Conservation (phyloP, 2,329 filamentous ascomycete species). For the Ceratocystiopsis minuta region DNA sequence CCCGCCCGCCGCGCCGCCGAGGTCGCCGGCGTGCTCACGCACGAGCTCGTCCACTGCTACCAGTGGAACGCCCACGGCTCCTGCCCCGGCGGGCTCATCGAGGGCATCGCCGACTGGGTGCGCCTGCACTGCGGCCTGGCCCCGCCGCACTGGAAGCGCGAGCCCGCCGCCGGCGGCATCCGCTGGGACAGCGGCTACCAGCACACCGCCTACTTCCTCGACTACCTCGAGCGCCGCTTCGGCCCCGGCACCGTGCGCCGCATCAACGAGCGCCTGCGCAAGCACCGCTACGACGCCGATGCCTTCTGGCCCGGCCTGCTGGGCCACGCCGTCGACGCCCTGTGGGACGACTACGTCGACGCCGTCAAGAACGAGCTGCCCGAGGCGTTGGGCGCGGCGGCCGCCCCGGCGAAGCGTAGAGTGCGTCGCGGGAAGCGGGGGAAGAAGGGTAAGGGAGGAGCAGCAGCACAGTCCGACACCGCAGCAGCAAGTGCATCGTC, state of each 20-base stretch:
- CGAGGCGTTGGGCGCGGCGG: no score
- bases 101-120: constrained; percentile 90
- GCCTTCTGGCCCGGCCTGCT: constrained; percentile 51
- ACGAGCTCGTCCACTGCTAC: constrained; percentile 91
- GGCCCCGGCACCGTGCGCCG: constrained; percentile 39
- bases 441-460: no score
- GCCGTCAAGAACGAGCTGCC: constrained; percentile 5
- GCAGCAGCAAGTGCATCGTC: no score
- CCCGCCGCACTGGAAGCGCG: constrained; percentile 68
- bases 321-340: constrained; percentile 42
- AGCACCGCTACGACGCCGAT: constrained; percentile 44
- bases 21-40: constrained; percentile 66
- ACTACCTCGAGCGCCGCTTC: constrained; percentile 58
- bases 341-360: constrained; percentile 58
- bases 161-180: constrained; percentile 19
- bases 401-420: no score
- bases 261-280: constrained; percentile 50
- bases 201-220: constrained; percentile 76
- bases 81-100: constrained; percentile 61
- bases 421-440: no score
- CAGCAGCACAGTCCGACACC: no score
- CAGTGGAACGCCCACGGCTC: constrained; percentile 52
- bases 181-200: constrained; percentile 86
- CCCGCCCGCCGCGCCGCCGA: constrained; percentile 33
- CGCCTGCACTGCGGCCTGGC: constrained; percentile 53